phyloP scores from a whole-genome alignment of 169 alveolate genomes.

The Cryptosporidium tyzzeri region DNA sequence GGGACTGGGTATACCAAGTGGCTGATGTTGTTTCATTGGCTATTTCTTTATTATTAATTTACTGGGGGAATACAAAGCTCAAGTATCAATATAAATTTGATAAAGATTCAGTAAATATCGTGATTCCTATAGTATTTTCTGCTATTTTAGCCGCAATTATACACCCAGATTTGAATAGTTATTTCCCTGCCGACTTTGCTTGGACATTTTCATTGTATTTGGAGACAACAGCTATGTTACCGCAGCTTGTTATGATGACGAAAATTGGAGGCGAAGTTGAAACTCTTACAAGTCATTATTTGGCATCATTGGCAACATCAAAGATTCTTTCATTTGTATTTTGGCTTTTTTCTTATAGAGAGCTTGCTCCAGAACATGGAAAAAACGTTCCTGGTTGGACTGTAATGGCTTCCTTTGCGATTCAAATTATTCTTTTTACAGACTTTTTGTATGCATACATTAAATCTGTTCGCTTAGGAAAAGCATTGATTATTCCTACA shows the following conservation, averaged over 20 bases:
- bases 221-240: slow-evolving; percentile 83
- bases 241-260: slow-evolving; percentile 81
- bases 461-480: slow-evolving; percentile 80
- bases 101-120: slow-evolving; percentile 76
- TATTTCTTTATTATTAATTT: slow-evolving; percentile 68
- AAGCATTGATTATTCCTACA: slow-evolving; percentile 76
- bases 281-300: slow-evolving; percentile 82
- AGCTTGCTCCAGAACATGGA: slow-evolving; percentile 76
- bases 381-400: slow-evolving; percentile 80
- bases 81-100: slow-evolving; percentile 77
- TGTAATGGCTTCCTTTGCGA: slow-evolving; percentile 78
- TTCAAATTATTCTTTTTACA: slow-evolving; percentile 78
- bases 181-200: slow-evolving; percentile 79
- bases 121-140: slow-evolving; percentile 77
- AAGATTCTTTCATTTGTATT: slow-evolving; percentile 80
- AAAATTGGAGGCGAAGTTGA: slow-evolving; percentile 84
- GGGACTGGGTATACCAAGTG: slow-evolving; percentile 83
- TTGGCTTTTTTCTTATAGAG: slow-evolving; percentile 84
- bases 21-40: slow-evolving; percentile 78
- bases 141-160: slow-evolving; percentile 76
- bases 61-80: slow-evolving; percentile 69
- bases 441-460: slow-evolving; percentile 82
- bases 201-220: slow-evolving; percentile 85
- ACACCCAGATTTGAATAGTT: slow-evolving; percentile 81
- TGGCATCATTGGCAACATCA: slow-evolving; percentile 80